Percentiles rank a stretch among this genome's conserved stretches.
Conservation (phyloP, 1,284 basidiomycete genomes). For the Microbotryum lychnidis-dioicae region DNA sequence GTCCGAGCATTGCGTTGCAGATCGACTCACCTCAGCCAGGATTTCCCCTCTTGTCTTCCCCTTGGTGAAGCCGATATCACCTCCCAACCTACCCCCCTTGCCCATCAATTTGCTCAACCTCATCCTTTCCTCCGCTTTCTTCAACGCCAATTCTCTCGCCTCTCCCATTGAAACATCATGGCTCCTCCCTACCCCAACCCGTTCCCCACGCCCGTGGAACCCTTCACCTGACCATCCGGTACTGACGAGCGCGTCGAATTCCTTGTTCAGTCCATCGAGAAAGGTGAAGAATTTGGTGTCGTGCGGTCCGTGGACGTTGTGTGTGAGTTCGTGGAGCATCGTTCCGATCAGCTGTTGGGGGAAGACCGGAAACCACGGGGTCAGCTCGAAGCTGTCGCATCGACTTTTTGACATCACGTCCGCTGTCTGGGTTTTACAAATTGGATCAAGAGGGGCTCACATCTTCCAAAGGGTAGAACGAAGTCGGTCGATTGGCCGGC, state of each 20-base stretch:
- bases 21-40: constrained; percentile 57
- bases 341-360: constrained; percentile 44
- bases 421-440: no score
- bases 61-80: constrained; percentile 28
- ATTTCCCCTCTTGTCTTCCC: constrained; percentile 59
- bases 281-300: constrained; percentile 70
- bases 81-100: constrained; percentile 31
- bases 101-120: constrained; percentile 48
- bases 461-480: constrained; percentile 67
- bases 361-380: no score
- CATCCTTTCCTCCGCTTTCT: constrained; percentile 64
- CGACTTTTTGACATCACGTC: no score
- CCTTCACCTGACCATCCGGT: constrained; percentile 68
- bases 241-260: constrained; percentile 63
- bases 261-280: constrained; percentile 65
- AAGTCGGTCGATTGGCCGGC: constrained; percentile 56
- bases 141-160: constrained; percentile 57
- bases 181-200: constrained; percentile 54
- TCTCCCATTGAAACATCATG: constrained; percentile 58
- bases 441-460: no score
- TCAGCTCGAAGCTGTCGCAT: no score
- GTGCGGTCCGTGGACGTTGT: constrained; percentile 61
- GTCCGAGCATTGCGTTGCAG: no score
- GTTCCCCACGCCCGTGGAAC: constrained; percentile 62
- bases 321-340: constrained; percentile 88